phyloP scores from a whole-genome alignment of 495 filamentous ascomycete species.

The Tuber indicum region DNA sequence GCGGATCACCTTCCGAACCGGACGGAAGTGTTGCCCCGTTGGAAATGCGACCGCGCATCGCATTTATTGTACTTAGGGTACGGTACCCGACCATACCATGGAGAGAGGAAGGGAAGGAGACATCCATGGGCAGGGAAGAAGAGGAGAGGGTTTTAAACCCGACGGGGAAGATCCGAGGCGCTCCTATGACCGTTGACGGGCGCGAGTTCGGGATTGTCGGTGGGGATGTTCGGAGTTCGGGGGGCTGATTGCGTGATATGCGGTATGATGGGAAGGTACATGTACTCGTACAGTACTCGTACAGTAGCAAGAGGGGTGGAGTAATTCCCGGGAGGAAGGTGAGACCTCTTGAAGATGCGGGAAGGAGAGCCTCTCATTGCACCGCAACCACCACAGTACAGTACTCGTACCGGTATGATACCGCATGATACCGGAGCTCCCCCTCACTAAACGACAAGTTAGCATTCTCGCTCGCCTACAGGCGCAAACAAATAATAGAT shows the following conservation, averaged over 20 bases:
- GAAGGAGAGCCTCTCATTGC: background rate
- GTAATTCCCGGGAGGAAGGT: background rate
- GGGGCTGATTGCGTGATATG: background rate
- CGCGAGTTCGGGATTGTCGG: background rate
- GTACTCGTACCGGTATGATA: no score
- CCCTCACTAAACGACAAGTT: background rate
- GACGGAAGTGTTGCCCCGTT: background rate
- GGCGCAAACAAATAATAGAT: no score
- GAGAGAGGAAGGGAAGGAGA: background rate
- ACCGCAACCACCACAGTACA: no score
- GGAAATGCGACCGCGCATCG: background rate
- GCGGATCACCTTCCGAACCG: slow-evolving; percentile 3
- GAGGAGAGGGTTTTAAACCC: background rate
- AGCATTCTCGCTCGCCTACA: no score
- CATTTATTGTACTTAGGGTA: no score
- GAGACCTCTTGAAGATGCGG: background rate
- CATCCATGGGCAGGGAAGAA: background rate
- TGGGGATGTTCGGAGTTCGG: background rate
- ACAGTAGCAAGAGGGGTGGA: background rate
- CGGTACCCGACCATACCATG: background rate
- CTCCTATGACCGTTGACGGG: background rate
- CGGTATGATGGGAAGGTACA: background rate
- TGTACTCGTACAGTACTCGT: no score
- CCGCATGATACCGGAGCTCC: background rate
- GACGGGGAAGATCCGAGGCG: slow-evolving; percentile 2